These are phyloP conservation scores for Fusarium fracticaudum DNA, from an alignment of 2,329 filamentous ascomycete genomes.

Conservation along the genomic window DNA sequence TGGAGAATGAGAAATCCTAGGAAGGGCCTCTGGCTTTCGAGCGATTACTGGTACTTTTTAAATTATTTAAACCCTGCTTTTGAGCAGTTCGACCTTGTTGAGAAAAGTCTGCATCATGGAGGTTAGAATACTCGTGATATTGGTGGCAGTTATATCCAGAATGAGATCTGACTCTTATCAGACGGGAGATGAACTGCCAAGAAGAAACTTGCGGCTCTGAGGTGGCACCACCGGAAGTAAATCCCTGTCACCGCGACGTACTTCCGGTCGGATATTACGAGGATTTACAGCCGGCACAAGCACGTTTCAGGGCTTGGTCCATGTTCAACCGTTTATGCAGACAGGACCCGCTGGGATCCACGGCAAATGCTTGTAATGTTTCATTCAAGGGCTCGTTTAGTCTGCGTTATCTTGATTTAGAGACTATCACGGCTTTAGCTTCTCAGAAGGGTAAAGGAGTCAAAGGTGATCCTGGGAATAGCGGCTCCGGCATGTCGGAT, in stretches of 20 bases:
- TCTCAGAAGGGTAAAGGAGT: background rate
- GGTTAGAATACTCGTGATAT: rapidly evolving
- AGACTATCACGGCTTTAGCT: background rate
- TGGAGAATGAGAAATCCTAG: background rate
- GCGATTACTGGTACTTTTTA: rapidly evolving
- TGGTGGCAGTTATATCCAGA: too few relatives aligned
- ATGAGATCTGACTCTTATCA: background rate
- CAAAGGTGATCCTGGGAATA: background rate
- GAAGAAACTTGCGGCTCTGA: slow-evolving; percentile 4
- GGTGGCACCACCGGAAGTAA: background rate
- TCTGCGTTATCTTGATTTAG: rapidly evolving
- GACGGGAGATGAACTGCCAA: background rate
- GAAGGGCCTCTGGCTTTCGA: too few relatives aligned
- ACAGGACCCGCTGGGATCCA: background rate
- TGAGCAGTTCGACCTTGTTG: rapidly evolving
- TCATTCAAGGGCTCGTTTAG: background rate
- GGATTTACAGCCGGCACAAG: background rate
- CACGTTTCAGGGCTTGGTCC: slow-evolving; percentile 6
- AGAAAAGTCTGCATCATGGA: rapidly evolving
- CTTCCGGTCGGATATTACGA: background rate
- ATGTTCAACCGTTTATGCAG: background rate
- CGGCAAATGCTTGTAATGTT: background rate
- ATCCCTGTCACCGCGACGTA: background rate
- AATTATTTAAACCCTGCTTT: rapidly evolving
- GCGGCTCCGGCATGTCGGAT: background rate